These are phyloP conservation scores for Skeletonema costatum DNA, from an alignment of 108 stramenopile genomes.

Conservation along the genomic window DNA sequence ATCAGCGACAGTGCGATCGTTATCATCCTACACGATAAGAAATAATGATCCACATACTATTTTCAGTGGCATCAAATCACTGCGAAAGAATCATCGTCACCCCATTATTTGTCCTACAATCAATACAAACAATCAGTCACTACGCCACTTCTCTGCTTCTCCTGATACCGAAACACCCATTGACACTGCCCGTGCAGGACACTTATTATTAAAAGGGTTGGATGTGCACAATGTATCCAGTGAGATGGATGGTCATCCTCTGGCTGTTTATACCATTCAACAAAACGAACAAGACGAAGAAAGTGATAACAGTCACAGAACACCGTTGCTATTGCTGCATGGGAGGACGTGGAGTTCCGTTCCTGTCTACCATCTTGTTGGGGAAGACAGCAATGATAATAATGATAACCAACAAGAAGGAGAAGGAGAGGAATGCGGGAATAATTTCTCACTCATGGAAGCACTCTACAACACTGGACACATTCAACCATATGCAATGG, in stretches of 20 bases:
- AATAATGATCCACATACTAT: no score
- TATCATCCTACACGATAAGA: not conserved
- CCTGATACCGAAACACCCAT: not conserved
- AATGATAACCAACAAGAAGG: not conserved
- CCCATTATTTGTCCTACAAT: no score
- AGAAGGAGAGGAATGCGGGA: not conserved
- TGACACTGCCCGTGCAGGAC: not conserved
- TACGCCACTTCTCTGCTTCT: not conserved
- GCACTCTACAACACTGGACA: conserved; percentile 51
- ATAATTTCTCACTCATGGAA: conserved; percentile 61
- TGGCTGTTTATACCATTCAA: conserved; percentile 77
- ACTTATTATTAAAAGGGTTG: conserved; percentile 60
- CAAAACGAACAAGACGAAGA: not conserved
- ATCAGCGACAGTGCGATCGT: not conserved
- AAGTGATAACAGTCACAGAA: conserved; percentile 4
- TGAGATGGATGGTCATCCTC: conserved; percentile 67
- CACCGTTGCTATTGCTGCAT: conserved; percentile 77
- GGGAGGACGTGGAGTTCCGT: conserved; percentile 90
- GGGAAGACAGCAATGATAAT: not conserved
- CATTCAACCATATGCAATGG: conserved; percentile 85
- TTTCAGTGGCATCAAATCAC: no score
- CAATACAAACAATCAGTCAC: not conserved
- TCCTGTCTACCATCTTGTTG: conserved; percentile 80
- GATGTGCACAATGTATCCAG: conserved; percentile 72
- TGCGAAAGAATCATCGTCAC: no score